Percentiles rank a stretch among this genome's conserved stretches.
Evolutionary conservation across 2,329 filamentous ascomycete species (phyloP).

Genomic region (Amauroascus niger): DNA sequence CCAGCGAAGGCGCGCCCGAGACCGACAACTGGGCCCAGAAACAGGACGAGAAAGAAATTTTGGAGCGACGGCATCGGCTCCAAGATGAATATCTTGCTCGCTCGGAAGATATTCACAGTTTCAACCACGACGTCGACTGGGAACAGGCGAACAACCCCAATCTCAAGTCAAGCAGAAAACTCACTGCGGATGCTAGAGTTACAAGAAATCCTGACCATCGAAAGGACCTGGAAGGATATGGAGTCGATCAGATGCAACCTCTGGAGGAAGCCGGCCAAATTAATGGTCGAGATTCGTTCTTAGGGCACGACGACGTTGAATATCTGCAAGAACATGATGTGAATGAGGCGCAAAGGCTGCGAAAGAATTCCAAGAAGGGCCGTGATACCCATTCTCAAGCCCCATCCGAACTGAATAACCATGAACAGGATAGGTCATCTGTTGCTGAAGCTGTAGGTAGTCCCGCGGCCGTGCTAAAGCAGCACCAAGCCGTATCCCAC

Average conservation of each 20-base stretch:
- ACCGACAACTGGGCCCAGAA: constrained; percentile 29
- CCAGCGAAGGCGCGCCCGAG: constrained; percentile 20
- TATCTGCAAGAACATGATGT: constrained; percentile 47
- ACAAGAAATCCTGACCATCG: constrained; percentile 53
- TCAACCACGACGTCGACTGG: constrained; percentile 66
- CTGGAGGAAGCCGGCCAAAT: constrained; percentile 53
- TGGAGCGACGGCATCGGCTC: constrained; percentile 36
- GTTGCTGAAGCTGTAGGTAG: not conserved
- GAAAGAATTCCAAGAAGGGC: constrained; percentile 20
- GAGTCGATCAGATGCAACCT: constrained; percentile 62
- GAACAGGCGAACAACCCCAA: constrained; percentile 50
- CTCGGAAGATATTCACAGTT: constrained; percentile 52
- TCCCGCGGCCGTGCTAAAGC: not conserved
- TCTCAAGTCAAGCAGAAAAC: constrained; percentile 45
- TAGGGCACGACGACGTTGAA: constrained; percentile 57
- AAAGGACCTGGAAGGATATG: constrained; percentile 69
- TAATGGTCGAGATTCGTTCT: constrained; percentile 59
- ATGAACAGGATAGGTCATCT: not conserved
- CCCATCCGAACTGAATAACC: constrained; percentile 12
- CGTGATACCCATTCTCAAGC: constrained; percentile 25
- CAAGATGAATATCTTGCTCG: constrained; percentile 50
- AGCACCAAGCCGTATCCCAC: not conserved
- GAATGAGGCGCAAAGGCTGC: constrained; percentile 40
- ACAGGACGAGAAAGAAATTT: constrained; percentile 34
- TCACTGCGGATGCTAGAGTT: constrained; percentile 50